These are phyloP conservation scores for Penicillium soppii DNA, from an alignment of 495 filamentous ascomycete species.

Conservation along the genomic window DNA sequence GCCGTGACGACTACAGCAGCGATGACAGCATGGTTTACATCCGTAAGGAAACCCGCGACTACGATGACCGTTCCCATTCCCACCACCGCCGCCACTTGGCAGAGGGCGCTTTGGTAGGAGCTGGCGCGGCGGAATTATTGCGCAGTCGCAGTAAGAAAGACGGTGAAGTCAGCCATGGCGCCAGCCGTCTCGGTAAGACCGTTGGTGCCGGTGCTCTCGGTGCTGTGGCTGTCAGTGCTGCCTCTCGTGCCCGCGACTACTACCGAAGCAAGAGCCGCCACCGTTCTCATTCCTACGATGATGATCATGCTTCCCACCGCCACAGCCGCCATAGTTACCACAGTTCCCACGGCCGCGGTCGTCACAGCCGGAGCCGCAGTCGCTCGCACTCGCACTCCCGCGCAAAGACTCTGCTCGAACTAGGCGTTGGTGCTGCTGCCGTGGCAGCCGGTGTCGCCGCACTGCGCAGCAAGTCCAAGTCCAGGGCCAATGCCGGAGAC, in stretches of 20 bases:
- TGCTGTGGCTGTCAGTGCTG: constrained; percentile 75
- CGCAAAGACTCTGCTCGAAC: constrained; percentile 61
- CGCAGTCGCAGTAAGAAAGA: constrained; percentile 63
- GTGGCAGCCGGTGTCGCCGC: constrained; percentile 79
- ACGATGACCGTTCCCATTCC: constrained; percentile 56
- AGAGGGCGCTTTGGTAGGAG: constrained; percentile 79
- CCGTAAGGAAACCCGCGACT: constrained; percentile 54
- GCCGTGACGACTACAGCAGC: constrained; percentile 51
- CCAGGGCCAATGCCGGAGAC: constrained; percentile 65
- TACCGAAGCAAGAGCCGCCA: constrained; percentile 61
- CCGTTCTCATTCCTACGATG: constrained; percentile 49
- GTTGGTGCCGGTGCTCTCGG: constrained; percentile 79
- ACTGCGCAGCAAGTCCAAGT: constrained; percentile 61
- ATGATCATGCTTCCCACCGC: constrained; percentile 41
- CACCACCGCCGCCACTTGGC: constrained; percentile 78
- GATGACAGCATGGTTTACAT: constrained; percentile 66
- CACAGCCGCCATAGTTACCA: constrained; percentile 35
- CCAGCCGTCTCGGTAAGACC: constrained; percentile 69
- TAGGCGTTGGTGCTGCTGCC: constrained; percentile 79
- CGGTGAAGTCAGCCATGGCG: constrained; percentile 54
- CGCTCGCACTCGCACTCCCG: constrained; percentile 58
- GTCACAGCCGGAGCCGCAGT: constrained; percentile 44
- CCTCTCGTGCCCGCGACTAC: constrained; percentile 68
- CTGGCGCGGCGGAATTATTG: constrained; percentile 72
- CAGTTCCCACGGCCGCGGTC: constrained; percentile 35